These are phyloP conservation scores for Mucor mucedo DNA, from an alignment of 371 early-diverging fungal species.

Conservation along the genomic window DNA sequence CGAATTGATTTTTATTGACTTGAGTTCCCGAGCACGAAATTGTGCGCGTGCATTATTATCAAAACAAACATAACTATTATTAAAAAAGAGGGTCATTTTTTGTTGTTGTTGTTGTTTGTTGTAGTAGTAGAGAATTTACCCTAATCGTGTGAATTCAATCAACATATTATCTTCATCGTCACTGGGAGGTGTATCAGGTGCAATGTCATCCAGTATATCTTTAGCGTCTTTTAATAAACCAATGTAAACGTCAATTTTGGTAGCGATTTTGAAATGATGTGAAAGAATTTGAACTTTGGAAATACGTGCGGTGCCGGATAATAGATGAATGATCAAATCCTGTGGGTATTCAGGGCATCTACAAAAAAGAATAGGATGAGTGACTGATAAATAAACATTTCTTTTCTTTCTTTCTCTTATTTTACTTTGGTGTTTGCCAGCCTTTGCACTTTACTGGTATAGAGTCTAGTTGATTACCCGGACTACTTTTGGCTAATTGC, in stretches of 20 bases:
- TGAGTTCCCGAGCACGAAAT: constrained; percentile 68
- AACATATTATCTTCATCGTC: constrained; percentile 37
- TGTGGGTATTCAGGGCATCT: constrained; percentile 81
- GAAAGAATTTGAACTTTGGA: constrained; percentile 75
- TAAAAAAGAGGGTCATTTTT: background rate
- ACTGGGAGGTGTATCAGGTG: constrained; percentile 23
- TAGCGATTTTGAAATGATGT: constrained; percentile 85
- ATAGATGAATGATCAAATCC: constrained; percentile 65
- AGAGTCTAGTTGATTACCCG: constrained; percentile 39
- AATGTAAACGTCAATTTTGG: constrained; percentile 74
- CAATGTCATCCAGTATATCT: constrained; percentile 28
- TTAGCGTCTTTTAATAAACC: constrained; percentile 45
- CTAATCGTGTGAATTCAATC: constrained; percentile 46
- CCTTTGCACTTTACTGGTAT: constrained; percentile 42
- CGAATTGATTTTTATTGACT: constrained; percentile 76
- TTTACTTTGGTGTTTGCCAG: constrained; percentile 58
- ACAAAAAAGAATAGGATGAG: background rate
- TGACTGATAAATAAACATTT: background rate
- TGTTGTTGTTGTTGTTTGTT: background rate
- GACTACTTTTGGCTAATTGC: constrained; percentile 41
- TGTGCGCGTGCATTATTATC: constrained; percentile 53
- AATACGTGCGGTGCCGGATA: constrained; percentile 65
- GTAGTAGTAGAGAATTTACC: constrained; percentile 15
- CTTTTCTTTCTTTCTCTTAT: background rate
- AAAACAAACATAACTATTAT: constrained; percentile 46